These are phyloP conservation scores for Beverwykella pulmonaria DNA, from an alignment of 495 filamentous ascomycete species.

Conservation along the genomic window DNA sequence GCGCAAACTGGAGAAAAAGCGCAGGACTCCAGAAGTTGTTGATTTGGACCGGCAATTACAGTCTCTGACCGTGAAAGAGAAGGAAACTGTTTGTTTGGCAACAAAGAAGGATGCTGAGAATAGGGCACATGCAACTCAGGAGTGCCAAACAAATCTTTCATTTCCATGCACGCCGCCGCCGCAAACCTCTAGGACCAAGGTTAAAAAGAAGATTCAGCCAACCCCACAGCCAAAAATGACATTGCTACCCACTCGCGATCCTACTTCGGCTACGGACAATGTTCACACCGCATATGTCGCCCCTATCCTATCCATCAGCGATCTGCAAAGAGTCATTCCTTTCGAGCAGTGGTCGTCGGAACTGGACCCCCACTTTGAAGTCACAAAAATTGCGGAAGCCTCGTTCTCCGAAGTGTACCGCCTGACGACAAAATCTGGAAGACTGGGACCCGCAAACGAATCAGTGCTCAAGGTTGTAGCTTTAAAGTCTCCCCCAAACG, in stretches of 20 bases:
- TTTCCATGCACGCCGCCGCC: not conserved
- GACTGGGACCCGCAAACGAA: constrained; percentile 44
- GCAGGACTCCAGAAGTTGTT: not conserved
- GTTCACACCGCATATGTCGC: constrained; percentile 19
- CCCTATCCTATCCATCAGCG: constrained; percentile 32
- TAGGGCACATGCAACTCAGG: not conserved
- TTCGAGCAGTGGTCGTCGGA: constrained; percentile 54
- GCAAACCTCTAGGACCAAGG: not conserved
- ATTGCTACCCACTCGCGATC: constrained; percentile 11
- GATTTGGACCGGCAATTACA: not conserved
- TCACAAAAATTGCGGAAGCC: constrained; percentile 69
- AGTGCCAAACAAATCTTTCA: not conserved
- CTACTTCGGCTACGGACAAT: constrained; percentile 1
- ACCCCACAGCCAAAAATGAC: not conserved
- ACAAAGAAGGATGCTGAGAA: not conserved
- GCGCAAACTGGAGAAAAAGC: too few relatives aligned
- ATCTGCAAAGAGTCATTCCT: constrained; percentile 8
- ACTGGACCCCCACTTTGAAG: constrained; percentile 51
- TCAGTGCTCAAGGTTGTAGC: constrained; percentile 51
- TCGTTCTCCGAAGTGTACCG: constrained; percentile 71
- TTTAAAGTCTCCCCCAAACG: constrained; percentile 45
- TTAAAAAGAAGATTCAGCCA: not conserved
- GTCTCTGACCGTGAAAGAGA: not conserved
- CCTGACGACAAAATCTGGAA: constrained; percentile 52
- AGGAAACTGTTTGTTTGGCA: not conserved